A percentile compares a stretch with the other conserved stretches of the same genome.
Evolutionary conservation across 73 alveolate genomes (phyloP).

Genomic region (Paraurostyla sp.): DNA sequence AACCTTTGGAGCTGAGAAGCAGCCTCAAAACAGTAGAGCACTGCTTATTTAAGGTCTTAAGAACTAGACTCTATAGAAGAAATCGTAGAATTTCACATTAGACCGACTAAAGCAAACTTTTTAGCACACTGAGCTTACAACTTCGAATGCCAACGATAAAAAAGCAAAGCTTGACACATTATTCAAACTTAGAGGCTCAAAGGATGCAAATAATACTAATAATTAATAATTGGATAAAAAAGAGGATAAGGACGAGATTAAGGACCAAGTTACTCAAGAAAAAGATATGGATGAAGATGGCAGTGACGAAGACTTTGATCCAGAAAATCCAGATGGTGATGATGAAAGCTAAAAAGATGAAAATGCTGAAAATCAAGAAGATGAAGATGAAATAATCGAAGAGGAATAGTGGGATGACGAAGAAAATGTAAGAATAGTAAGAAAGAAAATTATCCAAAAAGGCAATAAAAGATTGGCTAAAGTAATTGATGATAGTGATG

Average conservation of each 20-base stretch:
- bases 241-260: not conserved
- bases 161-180: slow-evolving; percentile 17
- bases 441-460: not conserved
- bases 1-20: not conserved
- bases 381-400: not conserved
- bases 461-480: not conserved
- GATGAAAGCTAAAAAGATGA: not conserved
- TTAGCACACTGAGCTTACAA: slow-evolving; percentile 1
- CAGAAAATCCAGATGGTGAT: not conserved
- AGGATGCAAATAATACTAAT: not conserved
- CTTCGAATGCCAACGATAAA: not conserved
- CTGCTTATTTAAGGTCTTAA: not conserved
- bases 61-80: not conserved
- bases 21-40: not conserved
- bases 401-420: slow-evolving; percentile 18
- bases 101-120: slow-evolving; percentile 19
- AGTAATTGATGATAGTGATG: not conserved
- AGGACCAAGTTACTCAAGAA: not conserved
- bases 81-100: not conserved
- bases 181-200: not conserved
- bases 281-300: not conserved
- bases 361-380: not conserved
- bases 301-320: not conserved
- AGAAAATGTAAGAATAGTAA: not conserved
- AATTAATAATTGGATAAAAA: not conserved